These are phyloP conservation scores for Botrytis elliptica DNA, from an alignment of 2,329 filamentous ascomycete species.

Conservation along the genomic window DNA sequence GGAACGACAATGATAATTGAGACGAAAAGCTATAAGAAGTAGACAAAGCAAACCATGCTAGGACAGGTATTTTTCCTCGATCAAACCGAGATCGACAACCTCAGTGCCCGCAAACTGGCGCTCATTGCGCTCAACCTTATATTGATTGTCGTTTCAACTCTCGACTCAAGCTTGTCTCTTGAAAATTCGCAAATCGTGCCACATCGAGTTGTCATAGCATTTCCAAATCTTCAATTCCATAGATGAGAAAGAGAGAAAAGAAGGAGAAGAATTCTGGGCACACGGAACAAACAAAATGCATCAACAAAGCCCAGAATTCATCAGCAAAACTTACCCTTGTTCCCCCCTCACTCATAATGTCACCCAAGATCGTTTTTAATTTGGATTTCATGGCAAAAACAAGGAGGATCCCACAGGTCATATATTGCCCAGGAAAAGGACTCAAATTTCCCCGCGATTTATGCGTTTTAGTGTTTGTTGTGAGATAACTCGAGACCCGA, in stretches of 20 bases:
- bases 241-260: background rate
- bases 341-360: background rate
- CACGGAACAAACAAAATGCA: background rate
- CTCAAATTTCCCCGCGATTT: slow-evolving; percentile 3
- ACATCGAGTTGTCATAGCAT: background rate
- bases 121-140: background rate
- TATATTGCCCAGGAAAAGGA: background rate
- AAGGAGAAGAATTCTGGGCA: background rate
- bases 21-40: background rate
- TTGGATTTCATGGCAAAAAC: background rate
- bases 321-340: background rate
- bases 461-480: background rate
- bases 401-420: slow-evolving; percentile 10
- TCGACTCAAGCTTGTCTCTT: background rate
- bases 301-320: background rate
- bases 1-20: background rate
- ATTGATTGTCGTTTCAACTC: background rate
- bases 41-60: background rate
- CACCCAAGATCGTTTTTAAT: background rate
- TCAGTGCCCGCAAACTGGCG: background rate
- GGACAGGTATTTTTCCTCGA: background rate
- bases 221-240: background rate
- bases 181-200: background rate
- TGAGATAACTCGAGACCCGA: background rate
- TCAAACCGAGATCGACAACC: background rate